Percentiles rank a stretch among this genome's conserved stretches.
These are phyloP conservation scores for Pulicaria dysenterica DNA, from an alignment of 129 eudicot genomes.

Conservation along the genomic window DNA sequence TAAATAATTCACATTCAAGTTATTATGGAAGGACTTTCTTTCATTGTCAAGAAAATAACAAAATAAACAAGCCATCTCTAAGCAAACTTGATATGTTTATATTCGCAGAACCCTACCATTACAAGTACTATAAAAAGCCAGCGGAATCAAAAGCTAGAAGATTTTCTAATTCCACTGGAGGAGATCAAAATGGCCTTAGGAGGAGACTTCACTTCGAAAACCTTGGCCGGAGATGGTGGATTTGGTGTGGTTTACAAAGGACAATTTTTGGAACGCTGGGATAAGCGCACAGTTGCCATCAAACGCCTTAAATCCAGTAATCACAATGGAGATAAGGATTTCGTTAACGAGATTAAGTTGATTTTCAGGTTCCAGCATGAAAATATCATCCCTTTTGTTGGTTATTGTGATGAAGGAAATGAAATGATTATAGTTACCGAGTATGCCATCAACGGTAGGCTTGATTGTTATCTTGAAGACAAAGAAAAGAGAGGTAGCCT, in stretches of 20 bases:
- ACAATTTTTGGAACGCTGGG: background rate
- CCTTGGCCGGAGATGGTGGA: background rate
- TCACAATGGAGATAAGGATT: background rate
- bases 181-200: no score
- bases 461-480: no score
- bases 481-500: no score
- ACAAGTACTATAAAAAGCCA: background rate
- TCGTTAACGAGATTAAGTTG: background rate
- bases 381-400: no score
- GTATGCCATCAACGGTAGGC: no score
- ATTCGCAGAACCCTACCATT: background rate
- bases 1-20: no score
- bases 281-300: background rate
- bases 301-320: background rate
- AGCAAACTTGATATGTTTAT: background rate
- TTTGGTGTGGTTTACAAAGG: background rate
- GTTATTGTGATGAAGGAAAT: no score
- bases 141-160: background rate
- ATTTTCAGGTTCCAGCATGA: no score
- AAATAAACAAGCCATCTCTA: no score
- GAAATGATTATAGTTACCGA: no score
- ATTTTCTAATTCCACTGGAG: background rate
- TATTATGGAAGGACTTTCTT: no score
- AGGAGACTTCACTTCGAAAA: background rate
- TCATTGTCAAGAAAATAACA: no score